Evolutionary conservation across 108 stramenopile genomes (phyloP).

Genomic region (Nitzschia palea): DNA sequence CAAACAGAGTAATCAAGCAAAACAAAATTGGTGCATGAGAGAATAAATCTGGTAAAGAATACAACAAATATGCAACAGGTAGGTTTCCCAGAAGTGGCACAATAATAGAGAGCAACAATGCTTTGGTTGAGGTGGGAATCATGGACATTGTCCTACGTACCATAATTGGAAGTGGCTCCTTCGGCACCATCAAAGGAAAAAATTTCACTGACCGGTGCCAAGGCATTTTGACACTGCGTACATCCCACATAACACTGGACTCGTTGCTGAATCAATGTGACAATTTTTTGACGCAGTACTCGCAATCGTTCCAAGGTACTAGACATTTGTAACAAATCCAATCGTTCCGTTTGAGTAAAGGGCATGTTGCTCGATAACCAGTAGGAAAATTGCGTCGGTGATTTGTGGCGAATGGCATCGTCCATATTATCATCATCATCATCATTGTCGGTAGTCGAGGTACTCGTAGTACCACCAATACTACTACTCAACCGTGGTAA

Average conservation of each 20-base stretch:
- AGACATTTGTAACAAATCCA: constrained; percentile 54
- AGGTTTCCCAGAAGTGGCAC: no score
- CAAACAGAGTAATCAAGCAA: no score
- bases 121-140: no score
- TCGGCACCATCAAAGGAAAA: constrained; percentile 77
- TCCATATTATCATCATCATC: neutral
- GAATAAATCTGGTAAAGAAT: no score
- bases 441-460: neutral
- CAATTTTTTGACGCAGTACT: constrained; percentile 39
- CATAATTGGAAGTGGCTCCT: constrained; percentile 75
- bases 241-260: constrained; percentile 44
- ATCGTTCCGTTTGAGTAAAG: constrained; percentile 55
- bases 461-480: neutral
- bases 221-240: constrained; percentile 40
- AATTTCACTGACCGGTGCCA: constrained; percentile 44
- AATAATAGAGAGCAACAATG: no score
- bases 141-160: constrained; percentile 2
- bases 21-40: no score
- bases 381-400: constrained; percentile 54
- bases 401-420: neutral
- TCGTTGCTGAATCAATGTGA: constrained; percentile 15
- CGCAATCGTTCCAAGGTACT: constrained; percentile 50
- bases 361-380: constrained; percentile 78
- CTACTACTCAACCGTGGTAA: constrained; percentile 36
- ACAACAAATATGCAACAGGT: no score